Conservation (phyloP, 1,284 basidiomycete species). For the Apiotrichum montevideense region DNA sequence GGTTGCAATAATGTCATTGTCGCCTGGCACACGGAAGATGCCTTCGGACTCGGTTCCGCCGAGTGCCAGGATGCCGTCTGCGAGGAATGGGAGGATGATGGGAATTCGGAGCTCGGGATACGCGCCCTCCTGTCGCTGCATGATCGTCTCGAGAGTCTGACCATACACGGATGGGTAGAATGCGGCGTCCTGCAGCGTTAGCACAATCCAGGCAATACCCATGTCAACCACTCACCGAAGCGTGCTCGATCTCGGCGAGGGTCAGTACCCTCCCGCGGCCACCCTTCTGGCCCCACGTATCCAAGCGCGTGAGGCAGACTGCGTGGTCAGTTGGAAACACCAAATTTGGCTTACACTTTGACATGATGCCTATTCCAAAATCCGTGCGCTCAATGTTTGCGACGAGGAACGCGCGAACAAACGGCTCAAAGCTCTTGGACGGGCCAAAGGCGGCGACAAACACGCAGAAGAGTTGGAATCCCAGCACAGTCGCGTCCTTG, state of each 20-base stretch:
- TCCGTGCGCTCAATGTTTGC: slow-evolving; percentile 56
- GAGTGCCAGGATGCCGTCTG: slow-evolving; percentile 78
- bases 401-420: slow-evolving; percentile 69
- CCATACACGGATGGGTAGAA: slow-evolving; percentile 91
- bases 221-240: slow-evolving; percentile 55
- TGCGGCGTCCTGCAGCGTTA: slow-evolving; percentile 62
- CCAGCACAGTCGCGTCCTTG: slow-evolving; percentile 74
- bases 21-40: slow-evolving; percentile 84
- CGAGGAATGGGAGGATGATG: slow-evolving; percentile 83
- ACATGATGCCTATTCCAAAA: slow-evolving; percentile 76
- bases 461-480: slow-evolving; percentile 86
- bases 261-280: slow-evolving; percentile 74
- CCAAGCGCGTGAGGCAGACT: slow-evolving; percentile 66
- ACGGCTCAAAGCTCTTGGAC: slow-evolving; percentile 79
- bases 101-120: slow-evolving; percentile 79
- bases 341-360: slow-evolving; percentile 53
- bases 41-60: slow-evolving; percentile 78
- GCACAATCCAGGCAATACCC: no score
- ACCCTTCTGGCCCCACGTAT: slow-evolving; percentile 67
- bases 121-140: slow-evolving; percentile 71
- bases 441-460: slow-evolving; percentile 80
- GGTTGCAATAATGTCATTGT: slow-evolving; percentile 74
- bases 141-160: slow-evolving; percentile 73
- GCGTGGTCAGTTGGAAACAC: not conserved
- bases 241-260: slow-evolving; percentile 76